Evolutionary conservation across 1,284 basidiomycete species (phyloP).

Genomic region (Tilletiopsis washingtonensis): DNA sequence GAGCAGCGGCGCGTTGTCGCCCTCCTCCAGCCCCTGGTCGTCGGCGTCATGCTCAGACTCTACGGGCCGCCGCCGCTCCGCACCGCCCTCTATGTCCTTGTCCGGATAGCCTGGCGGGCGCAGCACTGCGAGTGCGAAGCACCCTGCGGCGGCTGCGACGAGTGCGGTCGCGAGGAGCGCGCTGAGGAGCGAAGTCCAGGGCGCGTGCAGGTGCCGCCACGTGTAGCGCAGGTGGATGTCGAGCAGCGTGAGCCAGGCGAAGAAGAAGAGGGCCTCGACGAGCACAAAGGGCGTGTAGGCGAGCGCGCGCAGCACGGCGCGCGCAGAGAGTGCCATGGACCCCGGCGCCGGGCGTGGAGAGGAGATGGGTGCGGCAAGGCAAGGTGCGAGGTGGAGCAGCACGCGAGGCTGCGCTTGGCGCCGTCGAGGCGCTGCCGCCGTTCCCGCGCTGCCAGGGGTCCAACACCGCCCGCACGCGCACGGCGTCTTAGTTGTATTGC

Average conservation of each 20-base stretch:
- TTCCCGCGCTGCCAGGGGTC: too few species aligned
- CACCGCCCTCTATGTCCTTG: slow-evolving; percentile 5
- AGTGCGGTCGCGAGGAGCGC: slow-evolving; percentile 15
- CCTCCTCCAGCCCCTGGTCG: not conserved
- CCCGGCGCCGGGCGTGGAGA: too few species aligned
- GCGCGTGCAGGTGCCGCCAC: slow-evolving; percentile 10
- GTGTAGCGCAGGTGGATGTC: slow-evolving; percentile 18
- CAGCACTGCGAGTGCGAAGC: slow-evolving; percentile 26
- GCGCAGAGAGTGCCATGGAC: too few species aligned
- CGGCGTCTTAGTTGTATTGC: too few species aligned
- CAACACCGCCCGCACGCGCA: too few species aligned
- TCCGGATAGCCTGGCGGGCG: slow-evolving; percentile 19
- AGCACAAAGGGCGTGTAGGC: not conserved
- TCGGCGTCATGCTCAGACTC: slow-evolving; percentile 2
- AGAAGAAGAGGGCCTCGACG: slow-evolving; percentile 16
- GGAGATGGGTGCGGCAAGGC: too few species aligned
- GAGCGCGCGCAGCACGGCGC: too few species aligned
- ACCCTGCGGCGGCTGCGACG: slow-evolving; percentile 19
- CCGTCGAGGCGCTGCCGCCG: too few species aligned
- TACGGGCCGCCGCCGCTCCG: slow-evolving; percentile 5
- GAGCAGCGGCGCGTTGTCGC: slow-evolving; percentile 14
- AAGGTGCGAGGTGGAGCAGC: too few species aligned
- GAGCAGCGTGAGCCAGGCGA: slow-evolving; percentile 20
- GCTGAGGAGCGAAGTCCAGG: slow-evolving; percentile 13
- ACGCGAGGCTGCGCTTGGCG: too few species aligned